Conservation (phyloP, 2,329 filamentous ascomycete species). For the Didymosphaeria variabile region DNA sequence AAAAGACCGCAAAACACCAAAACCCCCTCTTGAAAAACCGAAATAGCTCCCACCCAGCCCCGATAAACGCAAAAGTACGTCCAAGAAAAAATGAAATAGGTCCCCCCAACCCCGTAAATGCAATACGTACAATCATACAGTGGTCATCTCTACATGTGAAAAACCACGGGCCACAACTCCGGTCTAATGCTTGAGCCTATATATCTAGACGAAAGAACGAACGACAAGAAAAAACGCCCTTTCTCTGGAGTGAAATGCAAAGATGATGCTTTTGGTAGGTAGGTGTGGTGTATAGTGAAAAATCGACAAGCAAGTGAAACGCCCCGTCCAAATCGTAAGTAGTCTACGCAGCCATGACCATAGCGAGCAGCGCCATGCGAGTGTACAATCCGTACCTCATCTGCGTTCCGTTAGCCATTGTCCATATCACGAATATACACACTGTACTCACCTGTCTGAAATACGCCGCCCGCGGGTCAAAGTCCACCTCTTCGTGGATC, state of each 20-base stretch:
- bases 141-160: slow-evolving; percentile 15
- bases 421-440: background rate
- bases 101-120: slow-evolving; percentile 35
- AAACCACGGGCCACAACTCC: slow-evolving; percentile 24
- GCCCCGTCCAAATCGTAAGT: slow-evolving; percentile 2
- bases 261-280: slow-evolving; percentile 7
- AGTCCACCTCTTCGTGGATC: slow-evolving; percentile 95
- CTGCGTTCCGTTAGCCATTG: slow-evolving; percentile 64
- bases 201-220: slow-evolving; percentile 12
- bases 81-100: slow-evolving; percentile 47
- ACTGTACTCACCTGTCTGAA: slow-evolving; percentile 88
- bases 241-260: too few relatives aligned
- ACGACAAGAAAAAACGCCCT: slow-evolving; percentile 16
- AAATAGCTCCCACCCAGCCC: slow-evolving; percentile 45
- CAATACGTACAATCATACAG: slow-evolving; percentile 29
- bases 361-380: slow-evolving; percentile 94
- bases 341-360: slow-evolving; percentile 76
- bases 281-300: background rate
- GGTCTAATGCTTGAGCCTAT: slow-evolving; percentile 31
- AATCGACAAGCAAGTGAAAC: background rate
- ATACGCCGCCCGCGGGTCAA: slow-evolving; percentile 95
- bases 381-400: slow-evolving; percentile 98
- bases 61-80: slow-evolving; percentile 23
- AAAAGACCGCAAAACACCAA: slow-evolving; percentile 19
- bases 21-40: slow-evolving; percentile 32